phyloP scores from a whole-genome alignment of 2,329 filamentous ascomycete genomes.

The Alternaria gaisen region DNA sequence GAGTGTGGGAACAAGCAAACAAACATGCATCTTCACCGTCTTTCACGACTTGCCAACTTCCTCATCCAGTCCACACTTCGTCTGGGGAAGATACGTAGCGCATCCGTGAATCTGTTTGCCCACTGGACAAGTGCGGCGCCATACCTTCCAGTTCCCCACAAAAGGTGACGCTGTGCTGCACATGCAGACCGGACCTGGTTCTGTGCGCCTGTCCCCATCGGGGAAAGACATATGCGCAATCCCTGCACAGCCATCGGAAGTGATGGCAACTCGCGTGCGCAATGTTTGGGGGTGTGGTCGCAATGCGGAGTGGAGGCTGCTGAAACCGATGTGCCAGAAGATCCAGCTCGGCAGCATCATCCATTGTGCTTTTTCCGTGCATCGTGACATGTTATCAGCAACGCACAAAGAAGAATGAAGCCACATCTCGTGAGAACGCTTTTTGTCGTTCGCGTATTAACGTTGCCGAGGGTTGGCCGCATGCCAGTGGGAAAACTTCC shows the following conservation, averaged over 20 bases:
- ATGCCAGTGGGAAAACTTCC: slow-evolving; percentile 22
- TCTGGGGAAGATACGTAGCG: slow-evolving; percentile 40
- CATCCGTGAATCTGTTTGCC: slow-evolving; percentile 39
- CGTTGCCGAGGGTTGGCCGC: slow-evolving; percentile 28
- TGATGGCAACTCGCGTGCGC: slow-evolving; percentile 47
- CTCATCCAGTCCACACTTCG: slow-evolving; percentile 30
- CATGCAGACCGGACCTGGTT: slow-evolving; percentile 33
- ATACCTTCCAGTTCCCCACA: slow-evolving; percentile 42
- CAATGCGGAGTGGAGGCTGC: slow-evolving; percentile 24
- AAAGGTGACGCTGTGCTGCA: slow-evolving; percentile 46
- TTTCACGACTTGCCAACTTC: slow-evolving; percentile 29
- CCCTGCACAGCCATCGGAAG: slow-evolving; percentile 37
- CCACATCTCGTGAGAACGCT: slow-evolving; percentile 1
- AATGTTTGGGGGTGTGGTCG: slow-evolving; percentile 24
- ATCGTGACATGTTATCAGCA: background rate
- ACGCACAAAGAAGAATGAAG: background rate
- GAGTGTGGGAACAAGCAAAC: slow-evolving; percentile 28
- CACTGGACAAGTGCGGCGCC: slow-evolving; percentile 32
- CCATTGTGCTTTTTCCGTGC: slow-evolving; percentile 4
- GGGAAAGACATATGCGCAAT: slow-evolving; percentile 28
- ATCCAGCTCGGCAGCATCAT: background rate
- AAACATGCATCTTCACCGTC: slow-evolving; percentile 30
- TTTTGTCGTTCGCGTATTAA: slow-evolving; percentile 11
- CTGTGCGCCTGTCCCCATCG: slow-evolving; percentile 29
- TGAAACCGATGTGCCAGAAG: slow-evolving; percentile 42